Conservation (phyloP, 805 yeast genomes). For the Saccharomyces paradoxus region DNA sequence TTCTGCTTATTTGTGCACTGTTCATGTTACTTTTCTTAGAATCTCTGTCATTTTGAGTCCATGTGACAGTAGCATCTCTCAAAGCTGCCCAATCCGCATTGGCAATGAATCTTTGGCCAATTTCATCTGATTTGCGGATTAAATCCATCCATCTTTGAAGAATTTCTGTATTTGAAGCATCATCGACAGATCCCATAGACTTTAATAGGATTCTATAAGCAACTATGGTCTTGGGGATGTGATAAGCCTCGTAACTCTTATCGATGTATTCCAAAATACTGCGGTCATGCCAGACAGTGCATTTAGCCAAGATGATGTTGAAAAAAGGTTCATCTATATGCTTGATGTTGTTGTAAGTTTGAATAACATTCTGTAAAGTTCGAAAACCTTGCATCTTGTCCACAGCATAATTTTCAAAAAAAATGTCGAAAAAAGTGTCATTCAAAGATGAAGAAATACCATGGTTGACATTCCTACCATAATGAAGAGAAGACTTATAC, state of each 20-base stretch:
- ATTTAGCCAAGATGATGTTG: constrained; percentile 62
- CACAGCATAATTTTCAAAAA: constrained; percentile 49
- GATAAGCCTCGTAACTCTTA: constrained; percentile 48
- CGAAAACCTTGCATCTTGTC: constrained; percentile 46
- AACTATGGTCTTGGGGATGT: constrained; percentile 55
- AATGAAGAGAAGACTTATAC: constrained; percentile 52
- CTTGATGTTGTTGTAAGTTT: constrained; percentile 47
- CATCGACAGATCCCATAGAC: constrained; percentile 56
- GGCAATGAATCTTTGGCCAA: constrained; percentile 56
- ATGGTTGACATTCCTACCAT: constrained; percentile 50
- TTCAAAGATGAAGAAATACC: constrained; percentile 68
- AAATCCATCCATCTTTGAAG: constrained; percentile 48
- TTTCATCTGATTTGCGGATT: constrained; percentile 41
- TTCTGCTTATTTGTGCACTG: background rate
- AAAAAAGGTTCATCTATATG: constrained; percentile 73
- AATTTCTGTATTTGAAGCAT: constrained; percentile 46
- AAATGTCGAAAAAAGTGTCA: constrained; percentile 58
- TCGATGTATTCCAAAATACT: constrained; percentile 57
- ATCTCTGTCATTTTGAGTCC: constrained; percentile 25
- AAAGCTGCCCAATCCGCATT: constrained; percentile 81
- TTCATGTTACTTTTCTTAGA: constrained; percentile 1
- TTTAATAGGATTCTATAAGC: constrained; percentile 66
- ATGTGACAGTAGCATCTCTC: constrained; percentile 59
- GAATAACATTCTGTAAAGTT: constrained; percentile 49
- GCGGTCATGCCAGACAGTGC: constrained; percentile 59